Conservation (phyloP, 331 rosid genomes). For the Quercus lobata region DNA sequence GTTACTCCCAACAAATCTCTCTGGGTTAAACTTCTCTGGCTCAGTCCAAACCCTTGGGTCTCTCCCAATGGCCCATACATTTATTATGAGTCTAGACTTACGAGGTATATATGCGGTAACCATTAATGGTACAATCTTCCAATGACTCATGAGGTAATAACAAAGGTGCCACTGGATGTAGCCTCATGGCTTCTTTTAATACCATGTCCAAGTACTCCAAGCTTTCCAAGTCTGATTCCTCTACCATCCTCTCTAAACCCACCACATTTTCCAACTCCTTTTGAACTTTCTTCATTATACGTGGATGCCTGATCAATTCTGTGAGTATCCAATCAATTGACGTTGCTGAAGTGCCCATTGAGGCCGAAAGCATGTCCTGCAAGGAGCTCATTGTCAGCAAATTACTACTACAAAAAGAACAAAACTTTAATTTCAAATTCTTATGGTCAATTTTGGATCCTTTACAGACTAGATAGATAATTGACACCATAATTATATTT, state of each 20-base stretch:
- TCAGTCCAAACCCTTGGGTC: constrained; percentile 41
- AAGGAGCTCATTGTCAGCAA: background rate
- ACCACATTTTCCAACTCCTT: constrained; percentile 42
- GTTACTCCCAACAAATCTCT: constrained; percentile 39
- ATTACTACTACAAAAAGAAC: background rate
- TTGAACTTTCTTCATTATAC: constrained; percentile 51
- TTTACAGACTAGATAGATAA: too few species aligned
- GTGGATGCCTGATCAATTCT: constrained; percentile 44
- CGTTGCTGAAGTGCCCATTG: constrained; percentile 47
- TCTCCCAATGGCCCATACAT: constrained; percentile 54
- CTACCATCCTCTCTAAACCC: constrained; percentile 45
- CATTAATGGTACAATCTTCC: constrained; percentile 42
- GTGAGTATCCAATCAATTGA: constrained; percentile 47
- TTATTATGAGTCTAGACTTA: constrained; percentile 38
- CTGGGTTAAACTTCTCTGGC: constrained; percentile 46
- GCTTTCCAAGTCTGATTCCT: constrained; percentile 52
- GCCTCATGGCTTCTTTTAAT: constrained; percentile 43
- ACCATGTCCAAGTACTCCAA: constrained; percentile 45
- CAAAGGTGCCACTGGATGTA: constrained; percentile 56
- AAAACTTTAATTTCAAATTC: too few species aligned
- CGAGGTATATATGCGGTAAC: constrained; percentile 35
- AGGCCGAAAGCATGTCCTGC: constrained; percentile 49
- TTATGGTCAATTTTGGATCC: too few species aligned
- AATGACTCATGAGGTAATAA: constrained; percentile 43
- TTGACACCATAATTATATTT: too few species aligned